These are phyloP conservation scores for Vachellia pachyceras DNA, from an alignment of 306 rosid genomes.

Conservation along the genomic window DNA sequence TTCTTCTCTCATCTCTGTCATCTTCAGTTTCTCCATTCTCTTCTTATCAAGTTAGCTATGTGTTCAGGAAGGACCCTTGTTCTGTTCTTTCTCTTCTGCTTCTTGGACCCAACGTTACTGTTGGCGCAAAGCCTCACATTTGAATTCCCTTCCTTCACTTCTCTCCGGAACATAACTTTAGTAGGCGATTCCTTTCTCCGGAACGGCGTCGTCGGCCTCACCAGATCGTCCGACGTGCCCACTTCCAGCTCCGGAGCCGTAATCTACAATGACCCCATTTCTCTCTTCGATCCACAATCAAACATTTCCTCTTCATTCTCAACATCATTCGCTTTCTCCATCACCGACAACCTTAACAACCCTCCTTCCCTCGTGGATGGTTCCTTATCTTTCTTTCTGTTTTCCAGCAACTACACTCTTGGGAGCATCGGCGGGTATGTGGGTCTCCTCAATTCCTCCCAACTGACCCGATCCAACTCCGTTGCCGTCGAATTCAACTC, in stretches of 20 bases:
- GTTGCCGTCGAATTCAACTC: slow-evolving; percentile 78
- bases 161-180: slow-evolving; percentile 78
- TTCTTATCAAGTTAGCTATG: slow-evolving; percentile 38
- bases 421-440: slow-evolving; percentile 50
- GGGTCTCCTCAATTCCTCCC: slow-evolving; percentile 57
- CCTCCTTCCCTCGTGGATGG: slow-evolving; percentile 71
- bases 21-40: slow-evolving; percentile 9
- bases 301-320: slow-evolving; percentile 71
- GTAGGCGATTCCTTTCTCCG: slow-evolving; percentile 84
- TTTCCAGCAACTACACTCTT: slow-evolving; percentile 50
- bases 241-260: slow-evolving; percentile 69
- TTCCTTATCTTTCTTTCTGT: slow-evolving; percentile 73
- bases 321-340: slow-evolving; percentile 64
- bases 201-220: slow-evolving; percentile 72
- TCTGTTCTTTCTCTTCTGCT: slow-evolving; percentile 24
- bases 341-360: slow-evolving; percentile 50
- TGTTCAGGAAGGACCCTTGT: slow-evolving; percentile 38
- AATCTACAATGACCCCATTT: slow-evolving; percentile 60
- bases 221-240: slow-evolving; percentile 68
- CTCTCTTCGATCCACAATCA: slow-evolving; percentile 48
- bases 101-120: background rate
- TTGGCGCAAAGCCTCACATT: slow-evolving; percentile 44
- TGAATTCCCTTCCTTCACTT: slow-evolving; percentile 59
- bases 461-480: slow-evolving; percentile 44
- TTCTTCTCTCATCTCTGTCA: background rate